Conservation (phyloP, 208 protist species). For the Histomonas meleagridis region DNA sequence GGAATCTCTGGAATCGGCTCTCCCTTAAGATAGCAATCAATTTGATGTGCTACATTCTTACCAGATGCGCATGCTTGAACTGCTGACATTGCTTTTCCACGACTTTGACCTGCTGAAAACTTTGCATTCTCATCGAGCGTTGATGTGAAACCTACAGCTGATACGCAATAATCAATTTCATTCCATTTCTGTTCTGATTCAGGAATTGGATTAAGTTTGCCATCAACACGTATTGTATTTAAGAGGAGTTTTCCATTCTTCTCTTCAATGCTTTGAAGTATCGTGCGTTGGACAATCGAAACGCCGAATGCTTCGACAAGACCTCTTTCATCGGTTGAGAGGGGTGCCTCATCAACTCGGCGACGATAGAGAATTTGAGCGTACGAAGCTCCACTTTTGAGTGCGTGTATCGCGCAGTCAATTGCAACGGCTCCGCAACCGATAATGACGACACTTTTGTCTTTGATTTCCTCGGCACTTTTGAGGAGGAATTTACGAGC, state of each 20-base stretch:
- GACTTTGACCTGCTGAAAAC: neutral
- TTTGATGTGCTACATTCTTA: neutral
- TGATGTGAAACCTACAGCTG: neutral
- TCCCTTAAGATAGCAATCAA: neutral
- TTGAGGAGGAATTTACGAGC: neutral
- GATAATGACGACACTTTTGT: neutral
- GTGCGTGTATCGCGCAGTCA: neutral
- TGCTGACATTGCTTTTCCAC: neutral
- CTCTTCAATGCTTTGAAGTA: neutral
- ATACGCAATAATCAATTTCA: neutral
- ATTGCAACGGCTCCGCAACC: conserved; percentile 11
- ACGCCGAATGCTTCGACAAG: neutral
- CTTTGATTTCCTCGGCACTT: neutral
- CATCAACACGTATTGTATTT: neutral
- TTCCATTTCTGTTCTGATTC: neutral
- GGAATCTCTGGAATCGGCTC: neutral
- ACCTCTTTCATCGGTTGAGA: neutral
- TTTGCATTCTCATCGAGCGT: neutral
- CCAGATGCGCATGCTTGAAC: conserved; percentile 24
- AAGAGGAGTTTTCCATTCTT: neutral
- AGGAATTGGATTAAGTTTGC: neutral
- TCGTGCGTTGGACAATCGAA: neutral
- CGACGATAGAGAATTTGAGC: neutral
- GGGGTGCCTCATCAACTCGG: neutral
- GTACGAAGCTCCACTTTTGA: neutral